Base-by-base conservation (phyloP, 2,329 filamentous ascomycete genomes). In the Pseudogymnoascus sp. region DNA sequence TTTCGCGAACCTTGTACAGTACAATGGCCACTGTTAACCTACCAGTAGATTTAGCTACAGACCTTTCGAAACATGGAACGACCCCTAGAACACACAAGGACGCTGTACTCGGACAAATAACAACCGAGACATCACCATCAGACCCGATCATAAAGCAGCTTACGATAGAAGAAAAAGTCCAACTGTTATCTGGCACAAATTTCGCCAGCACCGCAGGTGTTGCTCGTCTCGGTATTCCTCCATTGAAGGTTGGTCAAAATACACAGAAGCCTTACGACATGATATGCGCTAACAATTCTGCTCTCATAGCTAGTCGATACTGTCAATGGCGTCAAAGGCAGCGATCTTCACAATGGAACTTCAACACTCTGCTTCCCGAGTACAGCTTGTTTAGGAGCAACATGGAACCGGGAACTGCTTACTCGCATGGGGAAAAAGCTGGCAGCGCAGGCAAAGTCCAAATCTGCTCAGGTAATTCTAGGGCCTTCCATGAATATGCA, bases 91-190 rank as follows among this genome's bases (percentile, higher is more conserved):
- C n/a, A 6, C 42, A 25, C 42, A 25, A 4, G 21, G 42, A 46
- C 1, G 18, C 5, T 18, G 16, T 10, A 44, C 10, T 11, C 2
- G 21, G 21, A 11, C 42, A 46, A 23, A 1, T 23, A 14, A 12
- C 21, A 46, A 23, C 42, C 18, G 21, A 25, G 5, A 46, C 12
- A 12, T 4, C 21, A 25, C 21, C 21, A 25, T n/a, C 42, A 46
- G 42, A 25, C n/a, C 21, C 42, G 6, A 14, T 64, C 2, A 61
- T 73, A 37, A 60, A 66, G 23, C 62, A 68, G 60, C 66, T 73
- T 44, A 72, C 70, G 36, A 66, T 73, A 37, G 71, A 72, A 37
- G 72, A 74, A 63, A 73, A 74, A 61, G 67, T 73, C 36, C 67
- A 67, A 14, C 64, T 74, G 42, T 66, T 73, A 31, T 68, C 71